Conservation (phyloP, 768 basidiomycete genomes). For the Tulasnella sp. region DNA sequence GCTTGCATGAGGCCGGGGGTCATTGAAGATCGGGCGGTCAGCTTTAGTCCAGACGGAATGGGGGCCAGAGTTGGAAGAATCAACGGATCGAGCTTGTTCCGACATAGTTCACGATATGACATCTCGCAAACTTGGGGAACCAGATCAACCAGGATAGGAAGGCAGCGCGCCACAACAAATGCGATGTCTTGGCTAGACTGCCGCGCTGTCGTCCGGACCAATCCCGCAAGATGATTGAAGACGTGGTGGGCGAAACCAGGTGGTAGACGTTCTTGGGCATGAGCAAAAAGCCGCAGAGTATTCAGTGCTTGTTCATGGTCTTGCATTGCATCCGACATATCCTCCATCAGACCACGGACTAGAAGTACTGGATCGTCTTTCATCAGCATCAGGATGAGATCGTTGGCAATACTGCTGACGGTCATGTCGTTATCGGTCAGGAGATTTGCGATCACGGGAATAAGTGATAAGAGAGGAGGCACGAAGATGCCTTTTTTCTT, state of each 20-base stretch:
- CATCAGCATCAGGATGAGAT: conserved; percentile 60
- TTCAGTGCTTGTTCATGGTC: conserved; percentile 50
- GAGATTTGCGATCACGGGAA: conserved; percentile 53
- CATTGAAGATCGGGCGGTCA: not conserved
- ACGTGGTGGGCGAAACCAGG: conserved; percentile 62
- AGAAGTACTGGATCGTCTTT: conserved; percentile 71
- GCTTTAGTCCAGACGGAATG: conserved; percentile 52
- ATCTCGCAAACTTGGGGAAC: conserved; percentile 65
- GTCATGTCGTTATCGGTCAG: conserved; percentile 52
- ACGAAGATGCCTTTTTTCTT: conserved; percentile 69
- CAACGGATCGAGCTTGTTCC: conserved; percentile 66
- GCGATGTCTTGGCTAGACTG: conserved; percentile 43
- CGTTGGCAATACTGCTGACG: conserved; percentile 56
- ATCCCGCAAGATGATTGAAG: conserved; percentile 68
- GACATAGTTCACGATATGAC: conserved; percentile 65
- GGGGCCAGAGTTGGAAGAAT: conserved; percentile 66
- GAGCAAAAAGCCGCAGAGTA: conserved; percentile 55
- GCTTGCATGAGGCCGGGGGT: not conserved
- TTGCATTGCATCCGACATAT: conserved; percentile 51
- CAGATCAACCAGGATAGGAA: conserved; percentile 59
- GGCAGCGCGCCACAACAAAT: conserved; percentile 47
- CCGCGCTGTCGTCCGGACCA: conserved; percentile 47
- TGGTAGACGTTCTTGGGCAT: conserved; percentile 55
- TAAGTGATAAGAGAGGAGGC: conserved; percentile 52
- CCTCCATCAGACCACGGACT: conserved; percentile 58